Percentiles rank a stretch among this genome's conserved stretches.
phyloP scores from a whole-genome alignment of 306 rosid species.

The Nissolia schottii region DNA sequence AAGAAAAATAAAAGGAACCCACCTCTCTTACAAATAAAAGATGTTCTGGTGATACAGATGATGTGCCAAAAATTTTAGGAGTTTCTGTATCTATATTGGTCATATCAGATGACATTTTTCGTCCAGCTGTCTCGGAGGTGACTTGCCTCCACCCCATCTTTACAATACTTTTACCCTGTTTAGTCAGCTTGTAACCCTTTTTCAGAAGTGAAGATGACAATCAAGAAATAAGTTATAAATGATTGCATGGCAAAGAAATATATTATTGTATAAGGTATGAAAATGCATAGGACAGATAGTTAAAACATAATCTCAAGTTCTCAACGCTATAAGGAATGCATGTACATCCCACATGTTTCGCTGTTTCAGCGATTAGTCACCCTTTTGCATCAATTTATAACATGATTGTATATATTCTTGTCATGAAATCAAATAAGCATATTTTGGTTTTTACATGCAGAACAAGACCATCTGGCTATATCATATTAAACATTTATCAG shows the following conservation, averaged over 20 bases:
- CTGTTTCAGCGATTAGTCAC: not conserved
- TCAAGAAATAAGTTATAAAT: conserved; percentile 23
- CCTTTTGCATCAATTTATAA: conserved; percentile 1
- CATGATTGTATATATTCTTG: not conserved
- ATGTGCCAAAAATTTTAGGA: conserved; percentile 25
- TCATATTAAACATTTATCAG: not conserved
- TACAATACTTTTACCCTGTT: conserved; percentile 57
- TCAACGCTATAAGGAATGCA: not conserved
- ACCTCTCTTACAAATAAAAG: conserved; percentile 64
- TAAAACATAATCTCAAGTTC: conserved; percentile 10
- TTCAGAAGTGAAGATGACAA: conserved; percentile 22
- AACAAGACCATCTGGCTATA: not conserved
- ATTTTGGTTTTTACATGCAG: not conserved
- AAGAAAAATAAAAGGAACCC: conserved; percentile 21
- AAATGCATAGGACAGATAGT: not conserved
- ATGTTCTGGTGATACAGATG: conserved; percentile 38
- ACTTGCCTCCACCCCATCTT: conserved; percentile 70
- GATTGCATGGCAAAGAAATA: conserved; percentile 6
- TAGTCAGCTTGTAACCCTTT: conserved; percentile 87
- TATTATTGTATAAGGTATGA: not conserved
- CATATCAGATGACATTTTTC: conserved; percentile 69
- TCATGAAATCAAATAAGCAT: not conserved
- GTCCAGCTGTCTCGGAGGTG: conserved; percentile 44
- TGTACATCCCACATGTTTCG: no score
- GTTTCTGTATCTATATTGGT: conserved; percentile 36